phyloP scores from a whole-genome alignment of 305 asterid genomes.

The Solanum aculeatissimum region DNA sequence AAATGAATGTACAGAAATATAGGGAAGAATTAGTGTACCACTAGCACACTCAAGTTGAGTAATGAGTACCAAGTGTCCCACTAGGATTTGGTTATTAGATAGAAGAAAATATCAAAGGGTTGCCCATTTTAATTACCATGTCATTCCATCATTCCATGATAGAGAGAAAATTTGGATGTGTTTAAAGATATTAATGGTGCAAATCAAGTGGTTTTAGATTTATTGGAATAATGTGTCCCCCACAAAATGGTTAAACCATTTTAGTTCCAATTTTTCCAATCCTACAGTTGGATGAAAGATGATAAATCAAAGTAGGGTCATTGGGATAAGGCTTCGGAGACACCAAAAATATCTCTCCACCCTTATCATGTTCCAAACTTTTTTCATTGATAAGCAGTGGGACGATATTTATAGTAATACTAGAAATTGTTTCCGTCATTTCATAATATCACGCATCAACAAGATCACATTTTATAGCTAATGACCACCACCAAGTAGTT shows the following conservation, averaged over 20 bases:
- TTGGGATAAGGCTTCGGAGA: not conserved
- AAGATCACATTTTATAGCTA: not conserved
- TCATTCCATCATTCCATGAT: not conserved
- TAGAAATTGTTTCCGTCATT: not conserved
- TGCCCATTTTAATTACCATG: not conserved
- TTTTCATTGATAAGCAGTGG: not conserved
- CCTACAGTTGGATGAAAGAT: not conserved
- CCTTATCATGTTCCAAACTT: not conserved
- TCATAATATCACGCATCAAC: not conserved
- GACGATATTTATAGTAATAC: not conserved
- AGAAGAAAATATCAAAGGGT: not conserved
- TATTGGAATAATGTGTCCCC: not conserved
- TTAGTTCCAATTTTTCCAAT: not conserved
- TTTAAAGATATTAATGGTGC: not conserved
- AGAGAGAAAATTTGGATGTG: not conserved
- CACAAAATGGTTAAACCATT: not conserved
- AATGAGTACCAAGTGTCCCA: not conserved
- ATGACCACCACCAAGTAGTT: too few relatives aligned
- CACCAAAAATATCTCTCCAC: not conserved
- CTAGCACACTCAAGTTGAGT: not conserved
- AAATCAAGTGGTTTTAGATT: not conserved
- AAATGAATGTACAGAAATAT: not conserved
- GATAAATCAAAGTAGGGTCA: not conserved
- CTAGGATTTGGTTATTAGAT: not conserved
- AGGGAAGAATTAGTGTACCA: not conserved